A percentile compares a stretch with the other conserved stretches of the same genome.
Evolutionary conservation across 2,329 filamentous ascomycete species (phyloP).

Genomic region (Xylaria sp.): DNA sequence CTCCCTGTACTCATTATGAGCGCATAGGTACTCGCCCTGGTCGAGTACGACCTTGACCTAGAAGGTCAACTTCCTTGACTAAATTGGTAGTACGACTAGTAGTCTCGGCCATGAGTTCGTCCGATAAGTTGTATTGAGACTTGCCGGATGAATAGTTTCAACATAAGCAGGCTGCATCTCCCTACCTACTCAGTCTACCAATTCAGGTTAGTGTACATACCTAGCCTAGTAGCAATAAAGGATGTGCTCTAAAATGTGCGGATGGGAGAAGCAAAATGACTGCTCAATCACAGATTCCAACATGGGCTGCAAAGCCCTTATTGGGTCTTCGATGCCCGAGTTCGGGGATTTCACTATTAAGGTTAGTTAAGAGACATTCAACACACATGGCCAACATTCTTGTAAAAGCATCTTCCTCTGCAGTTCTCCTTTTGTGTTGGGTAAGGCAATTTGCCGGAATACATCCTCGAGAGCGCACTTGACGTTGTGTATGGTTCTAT

Average conservation of each 20-base stretch:
- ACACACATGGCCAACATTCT: background rate
- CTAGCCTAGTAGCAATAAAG: background rate
- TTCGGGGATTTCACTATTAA: background rate
- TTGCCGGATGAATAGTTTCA: background rate
- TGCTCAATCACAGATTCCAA: background rate
- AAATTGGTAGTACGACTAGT: too few species aligned
- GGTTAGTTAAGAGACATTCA: background rate
- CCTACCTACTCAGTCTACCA: background rate
- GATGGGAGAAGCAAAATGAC: background rate
- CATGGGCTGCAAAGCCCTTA: background rate
- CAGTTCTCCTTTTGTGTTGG: background rate
- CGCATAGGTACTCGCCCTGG: background rate
- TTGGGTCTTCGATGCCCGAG: slow-evolving; percentile 1
- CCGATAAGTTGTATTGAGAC: background rate
- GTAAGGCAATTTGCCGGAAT: background rate
- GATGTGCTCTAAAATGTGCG: background rate
- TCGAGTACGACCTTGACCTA: too few species aligned
- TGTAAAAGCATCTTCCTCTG: background rate
- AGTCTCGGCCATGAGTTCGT: background rate
- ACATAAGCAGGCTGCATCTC: slow-evolving; percentile 8
- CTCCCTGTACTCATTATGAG: background rate
- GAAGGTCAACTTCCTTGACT: background rate
- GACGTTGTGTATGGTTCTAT: background rate
- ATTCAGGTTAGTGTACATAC: background rate
- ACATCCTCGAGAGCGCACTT: background rate